Conservation (phyloP, 805 yeast genomes). For the Spathaspora passalidarum region DNA sequence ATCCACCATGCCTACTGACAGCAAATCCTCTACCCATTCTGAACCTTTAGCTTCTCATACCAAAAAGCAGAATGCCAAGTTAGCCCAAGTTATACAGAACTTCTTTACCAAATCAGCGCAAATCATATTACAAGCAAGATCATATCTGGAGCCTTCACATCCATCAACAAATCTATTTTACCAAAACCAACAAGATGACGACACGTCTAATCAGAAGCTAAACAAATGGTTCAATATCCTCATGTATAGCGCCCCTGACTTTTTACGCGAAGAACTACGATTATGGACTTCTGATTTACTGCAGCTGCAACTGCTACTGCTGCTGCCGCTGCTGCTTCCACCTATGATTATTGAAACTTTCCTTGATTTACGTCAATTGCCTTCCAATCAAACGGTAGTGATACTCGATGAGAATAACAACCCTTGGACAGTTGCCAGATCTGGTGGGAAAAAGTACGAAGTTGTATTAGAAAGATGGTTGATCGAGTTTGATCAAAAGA, state of each 20-base stretch:
- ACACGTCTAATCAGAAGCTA: constrained; percentile 24
- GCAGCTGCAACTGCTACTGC: background rate
- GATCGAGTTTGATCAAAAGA: constrained; percentile 65
- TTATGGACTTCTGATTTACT: constrained; percentile 56
- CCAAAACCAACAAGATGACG: constrained; percentile 4
- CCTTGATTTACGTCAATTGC: constrained; percentile 60
- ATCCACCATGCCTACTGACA: constrained; percentile 1
- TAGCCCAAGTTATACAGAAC: constrained; percentile 31
- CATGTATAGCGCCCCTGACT: constrained; percentile 30
- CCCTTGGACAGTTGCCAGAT: constrained; percentile 54
- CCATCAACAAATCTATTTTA: constrained; percentile 5
- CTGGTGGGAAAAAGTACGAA: constrained; percentile 66
- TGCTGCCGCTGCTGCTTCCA: constrained; percentile 43
- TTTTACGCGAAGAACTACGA: constrained; percentile 53
- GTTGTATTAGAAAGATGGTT: constrained; percentile 95
- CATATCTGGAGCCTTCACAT: constrained; percentile 19
- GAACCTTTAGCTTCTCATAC: constrained; percentile 15
- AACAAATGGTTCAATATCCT: constrained; percentile 67
- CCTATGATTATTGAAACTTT: constrained; percentile 86
- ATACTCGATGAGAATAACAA: constrained; percentile 53
- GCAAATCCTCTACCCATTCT: background rate
- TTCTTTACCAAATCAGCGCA: constrained; percentile 65
- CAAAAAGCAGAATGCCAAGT: constrained; percentile 30
- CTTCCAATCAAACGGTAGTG: constrained; percentile 56
- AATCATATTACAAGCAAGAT: constrained; percentile 49